Evolutionary conservation across 441 rosid genomes (phyloP).

Genomic region (Pelargonium fulgidum): DNA sequence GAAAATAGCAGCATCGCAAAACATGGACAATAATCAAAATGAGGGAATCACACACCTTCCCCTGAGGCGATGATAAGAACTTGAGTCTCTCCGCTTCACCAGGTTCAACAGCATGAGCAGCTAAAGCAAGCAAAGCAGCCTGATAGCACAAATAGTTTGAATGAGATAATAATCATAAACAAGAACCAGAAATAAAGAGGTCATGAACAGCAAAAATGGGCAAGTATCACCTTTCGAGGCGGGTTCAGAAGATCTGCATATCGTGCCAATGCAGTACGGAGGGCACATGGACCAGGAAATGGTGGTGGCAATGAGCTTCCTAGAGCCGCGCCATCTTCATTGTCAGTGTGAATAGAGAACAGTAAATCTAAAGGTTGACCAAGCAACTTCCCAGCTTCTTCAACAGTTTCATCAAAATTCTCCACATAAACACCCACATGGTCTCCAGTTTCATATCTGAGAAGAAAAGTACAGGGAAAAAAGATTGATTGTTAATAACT

Average conservation of each 20-base stretch:
- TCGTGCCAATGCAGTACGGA: conserved; percentile 55
- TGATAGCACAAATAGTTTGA: conserved; percentile 4
- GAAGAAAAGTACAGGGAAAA: conserved; percentile 10
- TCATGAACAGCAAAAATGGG: neutral
- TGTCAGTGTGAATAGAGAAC: conserved; percentile 64
- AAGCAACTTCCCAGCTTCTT: conserved; percentile 67
- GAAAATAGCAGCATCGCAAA: neutral
- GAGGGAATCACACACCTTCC: conserved; percentile 21
- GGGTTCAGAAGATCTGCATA: conserved; percentile 79
- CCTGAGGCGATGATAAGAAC: conserved; percentile 26
- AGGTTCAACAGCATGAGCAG: conserved; percentile 27
- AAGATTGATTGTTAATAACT: neutral
- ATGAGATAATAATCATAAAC: neutral
- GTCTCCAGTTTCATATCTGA: conserved; percentile 91
- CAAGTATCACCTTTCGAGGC: conserved; percentile 59
- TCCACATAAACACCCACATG: conserved; percentile 81
- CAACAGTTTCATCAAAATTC: conserved; percentile 62
- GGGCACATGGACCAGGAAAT: conserved; percentile 72
- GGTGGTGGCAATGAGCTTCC: conserved; percentile 73
- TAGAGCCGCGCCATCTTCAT: conserved; percentile 57
- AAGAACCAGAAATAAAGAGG: neutral
- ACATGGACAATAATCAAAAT: neutral
- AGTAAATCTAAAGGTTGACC: conserved; percentile 58
- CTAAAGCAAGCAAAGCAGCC: conserved; percentile 28
- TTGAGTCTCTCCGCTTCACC: conserved; percentile 24